Base-by-base conservation (phyloP, 352 stramenopile genomes). In the Paralagenidium karlingii region DNA sequence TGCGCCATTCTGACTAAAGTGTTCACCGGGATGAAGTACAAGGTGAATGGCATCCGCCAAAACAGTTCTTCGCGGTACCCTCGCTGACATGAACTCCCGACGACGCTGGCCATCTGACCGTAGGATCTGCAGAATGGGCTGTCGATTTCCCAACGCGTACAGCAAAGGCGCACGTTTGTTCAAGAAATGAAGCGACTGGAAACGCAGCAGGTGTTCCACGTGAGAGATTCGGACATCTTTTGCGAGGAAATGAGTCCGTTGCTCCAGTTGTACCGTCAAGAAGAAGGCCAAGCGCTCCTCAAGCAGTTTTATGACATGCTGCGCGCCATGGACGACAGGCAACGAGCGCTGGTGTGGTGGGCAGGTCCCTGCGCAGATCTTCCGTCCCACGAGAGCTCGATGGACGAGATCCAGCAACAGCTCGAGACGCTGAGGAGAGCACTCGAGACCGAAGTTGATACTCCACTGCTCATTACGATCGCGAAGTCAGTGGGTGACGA, bases 391-490 rank as follows among this genome's bases (percentile, higher is more conserved):
- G 49, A 74, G 56, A 83, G 50, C 47, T 67, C 48, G 7, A 12
- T 44, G n/a, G 44, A 64, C 12, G 66, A 88, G 29, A 76, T 90
- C 30, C 34, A 60, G 18, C 42, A 40, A 9, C 37, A 47, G 7
- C 50, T 83, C 10, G 38, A 53, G 3, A 28, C 45, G 22, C 3
- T 36, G 3, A n/a, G n/a, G n/a, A n/a, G n/a, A 11, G 80, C 73
- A 34, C 48, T 84, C 16, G 25, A 26, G 0, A 26, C 18, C n/a
- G 13, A 27, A 7, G 19, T 11, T 12, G 50, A 58, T 24, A 54
- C 45, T 45, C 80, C 80, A n/a, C 44, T 54, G 9, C 47, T 94
- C n/a, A 66, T 92, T 32, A 90, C 78, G 5, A 74, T 94, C 16
- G 78, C 80, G 5, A 88, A 80, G 38, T 94, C 80, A 5, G 75